phyloP scores from a whole-genome alignment of 805 yeast genomes.

The Wickerhamomyces ciferrii region DNA sequence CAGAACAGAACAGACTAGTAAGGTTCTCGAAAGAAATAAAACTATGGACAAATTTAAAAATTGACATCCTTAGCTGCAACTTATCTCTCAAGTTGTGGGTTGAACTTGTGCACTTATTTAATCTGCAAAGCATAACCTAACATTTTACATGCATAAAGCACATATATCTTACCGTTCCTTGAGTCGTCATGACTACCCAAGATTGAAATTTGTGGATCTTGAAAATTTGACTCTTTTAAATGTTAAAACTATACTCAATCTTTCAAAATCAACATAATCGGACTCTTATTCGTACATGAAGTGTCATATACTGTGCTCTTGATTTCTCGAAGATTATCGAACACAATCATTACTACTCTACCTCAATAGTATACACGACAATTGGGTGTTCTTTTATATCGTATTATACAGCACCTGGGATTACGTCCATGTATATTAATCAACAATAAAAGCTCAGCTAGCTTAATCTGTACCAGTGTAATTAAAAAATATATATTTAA shows the following conservation, averaged over 20 bases:
- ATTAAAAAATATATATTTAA: too few relatives aligned
- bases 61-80: neutral
- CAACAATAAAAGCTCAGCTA: too few relatives aligned
- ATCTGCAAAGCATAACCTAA: neutral
- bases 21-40: neutral
- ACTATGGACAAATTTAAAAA: neutral
- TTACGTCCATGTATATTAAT: too few relatives aligned
- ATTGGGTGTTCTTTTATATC: neutral
- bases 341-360: too few relatives aligned
- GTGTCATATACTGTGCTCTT: neutral
- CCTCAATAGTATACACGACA: too few relatives aligned
- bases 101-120: neutral
- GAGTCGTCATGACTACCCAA: neutral
- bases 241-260: too few relatives aligned
- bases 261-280: too few relatives aligned
- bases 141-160: neutral
- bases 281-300: neutral
- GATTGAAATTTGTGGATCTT: neutral
- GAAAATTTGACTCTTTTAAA: too few relatives aligned
- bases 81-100: neutral
- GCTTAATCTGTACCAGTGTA: too few relatives aligned
- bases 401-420: too few relatives aligned
- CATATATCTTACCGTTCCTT: neutral
- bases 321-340: neutral
- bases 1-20: neutral